Conservation (phyloP, 805 yeast species). For the Kuraishia hungarica region DNA sequence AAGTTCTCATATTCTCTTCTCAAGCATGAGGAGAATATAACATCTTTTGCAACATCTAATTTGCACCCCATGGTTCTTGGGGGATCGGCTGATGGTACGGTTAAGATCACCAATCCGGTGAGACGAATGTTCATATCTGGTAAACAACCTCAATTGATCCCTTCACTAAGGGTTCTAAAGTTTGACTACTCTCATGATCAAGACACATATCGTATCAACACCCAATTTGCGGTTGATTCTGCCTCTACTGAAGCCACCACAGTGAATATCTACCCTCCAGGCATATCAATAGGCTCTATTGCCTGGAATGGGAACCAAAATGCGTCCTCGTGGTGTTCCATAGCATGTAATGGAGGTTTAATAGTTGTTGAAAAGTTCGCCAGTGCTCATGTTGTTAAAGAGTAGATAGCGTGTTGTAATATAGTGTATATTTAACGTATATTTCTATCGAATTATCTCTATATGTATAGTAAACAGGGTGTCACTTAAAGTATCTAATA, state of each 20-base stretch:
- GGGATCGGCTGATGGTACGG: slow-evolving; percentile 11
- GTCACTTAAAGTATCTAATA: no score
- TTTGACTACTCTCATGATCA: slow-evolving; percentile 10
- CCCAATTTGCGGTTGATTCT: slow-evolving; percentile 9
- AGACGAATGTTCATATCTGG: slow-evolving; percentile 8
- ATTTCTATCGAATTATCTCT: no score
- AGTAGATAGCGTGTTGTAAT: background rate
- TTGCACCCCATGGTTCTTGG: slow-evolving; percentile 10
- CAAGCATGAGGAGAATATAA: slow-evolving; percentile 1
- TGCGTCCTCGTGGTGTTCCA: slow-evolving; percentile 12
- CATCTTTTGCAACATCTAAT: slow-evolving; percentile 8
- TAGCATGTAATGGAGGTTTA: slow-evolving; percentile 20
- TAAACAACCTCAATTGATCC: slow-evolving; percentile 6
- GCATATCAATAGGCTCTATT: slow-evolving; percentile 13
- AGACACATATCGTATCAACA: slow-evolving; percentile 14
- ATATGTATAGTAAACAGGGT: no score
- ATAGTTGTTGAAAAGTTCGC: slow-evolving; percentile 18
- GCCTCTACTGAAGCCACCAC: slow-evolving; percentile 7
- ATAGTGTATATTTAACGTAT: no score
- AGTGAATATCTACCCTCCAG: slow-evolving; percentile 9
- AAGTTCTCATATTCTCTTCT: background rate
- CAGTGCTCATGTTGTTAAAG: background rate
- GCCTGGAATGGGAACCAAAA: slow-evolving; percentile 10
- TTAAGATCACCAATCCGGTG: slow-evolving; percentile 10
- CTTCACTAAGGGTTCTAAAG: slow-evolving; percentile 14